Evolutionary conservation across 2,329 filamentous ascomycete species (phyloP).

Genomic region (Microcera coccophila): DNA sequence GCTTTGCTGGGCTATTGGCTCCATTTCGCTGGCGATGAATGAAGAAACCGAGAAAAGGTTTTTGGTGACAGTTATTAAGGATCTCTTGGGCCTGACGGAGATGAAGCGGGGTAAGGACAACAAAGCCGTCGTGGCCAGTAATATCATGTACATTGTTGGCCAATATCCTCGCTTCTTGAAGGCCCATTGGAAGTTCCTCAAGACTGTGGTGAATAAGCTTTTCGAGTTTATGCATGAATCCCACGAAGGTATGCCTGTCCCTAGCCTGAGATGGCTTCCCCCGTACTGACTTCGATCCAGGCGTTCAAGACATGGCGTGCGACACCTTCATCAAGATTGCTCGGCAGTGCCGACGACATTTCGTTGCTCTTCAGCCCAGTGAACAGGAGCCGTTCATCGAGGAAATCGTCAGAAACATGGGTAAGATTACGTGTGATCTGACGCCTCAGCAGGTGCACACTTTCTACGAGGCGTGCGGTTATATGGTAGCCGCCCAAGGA

Average conservation of each 20-base stretch:
- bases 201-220: slow-evolving; percentile 98
- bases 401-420: slow-evolving; percentile 93
- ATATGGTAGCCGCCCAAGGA: slow-evolving; percentile 97
- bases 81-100: slow-evolving; percentile 90
- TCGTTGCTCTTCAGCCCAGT: slow-evolving; percentile 90
- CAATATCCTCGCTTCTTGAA: slow-evolving; percentile 98
- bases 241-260: slow-evolving; percentile 68
- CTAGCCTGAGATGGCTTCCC: not conserved
- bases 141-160: slow-evolving; percentile 99
- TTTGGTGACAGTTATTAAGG: slow-evolving; percentile 97
- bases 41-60: slow-evolving; percentile 99
- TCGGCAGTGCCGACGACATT: slow-evolving; percentile 94
- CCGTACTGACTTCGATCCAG: slow-evolving; percentile 39
- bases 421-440: slow-evolving; percentile 91
- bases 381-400: slow-evolving; percentile 97
- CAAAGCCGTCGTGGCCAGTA: slow-evolving; percentile 97
- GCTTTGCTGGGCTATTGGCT: slow-evolving; percentile 98
- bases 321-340: slow-evolving; percentile 99
- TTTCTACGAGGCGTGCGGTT: slow-evolving; percentile 97
- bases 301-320: slow-evolving; percentile 99
- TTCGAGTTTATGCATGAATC: slow-evolving; percentile 99
- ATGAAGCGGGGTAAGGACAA: slow-evolving; percentile 99
- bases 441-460: slow-evolving; percentile 97
- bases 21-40: slow-evolving; percentile 98
- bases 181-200: slow-evolving; percentile 99